A percentile compares a stretch with the other conserved stretches of the same genome.
Conservation (phyloP, 148 eudicot species). For the Suaeda aralocaspica region DNA sequence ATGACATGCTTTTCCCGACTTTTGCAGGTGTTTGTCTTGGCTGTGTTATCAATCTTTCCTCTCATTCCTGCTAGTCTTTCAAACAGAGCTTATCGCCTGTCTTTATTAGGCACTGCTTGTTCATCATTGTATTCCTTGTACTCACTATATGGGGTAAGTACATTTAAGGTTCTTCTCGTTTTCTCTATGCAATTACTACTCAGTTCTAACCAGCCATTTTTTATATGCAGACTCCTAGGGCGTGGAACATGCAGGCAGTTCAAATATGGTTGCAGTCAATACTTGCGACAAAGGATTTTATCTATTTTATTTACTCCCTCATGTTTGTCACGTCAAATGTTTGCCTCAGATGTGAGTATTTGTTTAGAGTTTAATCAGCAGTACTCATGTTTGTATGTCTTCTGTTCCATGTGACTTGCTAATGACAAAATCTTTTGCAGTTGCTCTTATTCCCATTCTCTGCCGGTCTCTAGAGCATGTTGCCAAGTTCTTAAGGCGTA, state of each 20-base stretch:
- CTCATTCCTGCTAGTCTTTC: conserved; percentile 68
- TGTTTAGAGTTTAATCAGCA: conserved; percentile 4
- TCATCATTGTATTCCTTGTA: conserved; percentile 86
- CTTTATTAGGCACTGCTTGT: conserved; percentile 86
- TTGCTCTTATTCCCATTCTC: conserved; percentile 83
- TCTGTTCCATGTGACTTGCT: conserved; percentile 7
- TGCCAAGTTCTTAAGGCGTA: conserved; percentile 88
- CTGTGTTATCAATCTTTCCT: conserved; percentile 77
- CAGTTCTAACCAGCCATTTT: conserved; percentile 1
- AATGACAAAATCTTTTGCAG: conserved; percentile 38
- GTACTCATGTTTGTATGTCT: background rate
- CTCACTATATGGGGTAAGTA: conserved; percentile 91
- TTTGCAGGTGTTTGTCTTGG: conserved; percentile 82
- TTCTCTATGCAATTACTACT: background rate
- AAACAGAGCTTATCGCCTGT: conserved; percentile 76
- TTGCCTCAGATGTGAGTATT: conserved; percentile 74
- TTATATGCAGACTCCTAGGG: conserved; percentile 78
- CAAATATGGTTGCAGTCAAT: conserved; percentile 91
- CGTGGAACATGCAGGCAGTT: conserved; percentile 83
- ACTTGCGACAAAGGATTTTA: conserved; percentile 79
- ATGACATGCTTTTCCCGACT: conserved; percentile 10
- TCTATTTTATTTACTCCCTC: conserved; percentile 76
- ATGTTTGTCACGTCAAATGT: conserved; percentile 78
- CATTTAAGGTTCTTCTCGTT: conserved; percentile 8
- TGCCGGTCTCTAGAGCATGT: conserved; percentile 83